Conservation (phyloP, 495 filamentous ascomycete species). For the Haplographium delicatum region DNA sequence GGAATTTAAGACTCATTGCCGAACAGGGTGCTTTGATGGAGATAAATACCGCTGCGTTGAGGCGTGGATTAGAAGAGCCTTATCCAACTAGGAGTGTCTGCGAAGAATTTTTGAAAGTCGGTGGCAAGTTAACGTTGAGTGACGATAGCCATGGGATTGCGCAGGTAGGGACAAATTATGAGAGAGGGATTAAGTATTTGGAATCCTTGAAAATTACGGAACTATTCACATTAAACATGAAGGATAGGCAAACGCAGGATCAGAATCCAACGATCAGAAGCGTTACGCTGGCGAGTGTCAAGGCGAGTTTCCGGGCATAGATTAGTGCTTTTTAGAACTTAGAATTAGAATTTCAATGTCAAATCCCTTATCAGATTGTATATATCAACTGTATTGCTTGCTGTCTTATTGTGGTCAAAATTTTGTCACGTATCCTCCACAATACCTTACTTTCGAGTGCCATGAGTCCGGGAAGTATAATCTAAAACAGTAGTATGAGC, state of each 20-base stretch:
- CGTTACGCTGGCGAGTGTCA: slow-evolving; percentile 30
- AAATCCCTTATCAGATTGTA: too few relatives aligned
- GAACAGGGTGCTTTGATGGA: slow-evolving; percentile 79
- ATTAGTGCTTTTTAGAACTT: not conserved
- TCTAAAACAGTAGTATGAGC: too few relatives aligned
- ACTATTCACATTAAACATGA: slow-evolving; percentile 43
- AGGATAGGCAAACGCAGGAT: not conserved
- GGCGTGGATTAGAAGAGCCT: slow-evolving; percentile 86
- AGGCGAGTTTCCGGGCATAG: slow-evolving; percentile 25
- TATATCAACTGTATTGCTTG: too few relatives aligned
- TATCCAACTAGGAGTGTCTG: slow-evolving; percentile 82
- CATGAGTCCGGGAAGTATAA: too few relatives aligned
- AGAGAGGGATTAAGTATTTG: slow-evolving; percentile 53
- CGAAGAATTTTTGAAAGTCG: slow-evolving; percentile 55
- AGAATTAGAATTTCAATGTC: not conserved
- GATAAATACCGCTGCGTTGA: slow-evolving; percentile 76
- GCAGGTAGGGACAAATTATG: slow-evolving; percentile 69
- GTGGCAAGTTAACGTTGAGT: slow-evolving; percentile 80
- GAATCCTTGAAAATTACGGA: slow-evolving; percentile 40
- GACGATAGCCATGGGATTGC: slow-evolving; percentile 86
- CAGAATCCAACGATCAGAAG: not conserved
- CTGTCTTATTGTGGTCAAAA: not conserved
- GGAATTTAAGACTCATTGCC: slow-evolving; percentile 68
- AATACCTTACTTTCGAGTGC: too few relatives aligned
- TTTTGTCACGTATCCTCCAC: not conserved